These are phyloP conservation scores for Prorocentrum cordatum DNA, from an alignment of 169 alveolate species.

Conservation along the genomic window DNA sequence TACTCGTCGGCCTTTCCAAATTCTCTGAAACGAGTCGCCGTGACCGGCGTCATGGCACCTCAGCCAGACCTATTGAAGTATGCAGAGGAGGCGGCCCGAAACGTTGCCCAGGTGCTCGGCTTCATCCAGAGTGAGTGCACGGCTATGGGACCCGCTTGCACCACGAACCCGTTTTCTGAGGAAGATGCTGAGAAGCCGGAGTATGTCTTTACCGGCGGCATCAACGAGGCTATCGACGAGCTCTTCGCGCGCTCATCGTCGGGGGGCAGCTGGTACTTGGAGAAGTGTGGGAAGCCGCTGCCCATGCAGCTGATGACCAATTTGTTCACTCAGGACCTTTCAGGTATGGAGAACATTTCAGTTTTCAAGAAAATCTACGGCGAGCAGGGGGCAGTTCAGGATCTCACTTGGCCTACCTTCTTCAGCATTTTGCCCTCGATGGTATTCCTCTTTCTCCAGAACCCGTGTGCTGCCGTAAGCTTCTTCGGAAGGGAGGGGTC, in stretches of 20 bases:
- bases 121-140: not conserved
- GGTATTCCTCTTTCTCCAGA: not conserved
- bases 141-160: not conserved
- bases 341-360: no score
- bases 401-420: not conserved
- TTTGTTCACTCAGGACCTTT: not conserved
- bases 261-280: not conserved
- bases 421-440: not conserved
- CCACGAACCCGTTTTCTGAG: not conserved
- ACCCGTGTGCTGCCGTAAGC: not conserved
- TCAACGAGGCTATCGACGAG: not conserved
- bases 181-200: not conserved
- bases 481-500: not conserved
- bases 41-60: conserved; percentile 4
- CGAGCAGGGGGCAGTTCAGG: no score
- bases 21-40: not conserved
- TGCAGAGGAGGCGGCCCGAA: not conserved
- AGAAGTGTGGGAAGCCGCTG: not conserved
- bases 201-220: not conserved
- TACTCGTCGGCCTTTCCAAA: not conserved
- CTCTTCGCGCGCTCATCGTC: not conserved
- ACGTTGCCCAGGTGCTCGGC: not conserved
- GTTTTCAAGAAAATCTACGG: no score
- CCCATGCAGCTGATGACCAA: not conserved
- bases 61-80: not conserved